A percentile compares a stretch with the other conserved stretches of the same genome.
Evolutionary conservation across 2,329 filamentous ascomycete species (phyloP).

Genomic region (Lasiodiplodia hormozganensis): DNA sequence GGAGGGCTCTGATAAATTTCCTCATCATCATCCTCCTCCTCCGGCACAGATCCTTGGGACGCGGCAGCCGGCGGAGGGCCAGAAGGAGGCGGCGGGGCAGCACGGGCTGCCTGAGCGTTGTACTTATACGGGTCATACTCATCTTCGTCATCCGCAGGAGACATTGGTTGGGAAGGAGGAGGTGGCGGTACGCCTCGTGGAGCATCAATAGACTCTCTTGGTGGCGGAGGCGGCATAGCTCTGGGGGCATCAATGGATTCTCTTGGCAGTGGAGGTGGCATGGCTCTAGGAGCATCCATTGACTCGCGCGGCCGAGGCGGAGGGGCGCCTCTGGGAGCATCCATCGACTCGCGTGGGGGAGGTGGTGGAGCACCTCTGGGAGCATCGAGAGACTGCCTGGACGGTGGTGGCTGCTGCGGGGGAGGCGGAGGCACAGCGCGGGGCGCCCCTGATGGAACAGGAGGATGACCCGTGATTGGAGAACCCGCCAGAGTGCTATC

Average conservation of each 20-base stretch:
- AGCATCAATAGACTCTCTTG: slow-evolving; percentile 48
- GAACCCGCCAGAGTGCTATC: slow-evolving; percentile 63
- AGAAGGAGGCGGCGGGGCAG: slow-evolving; percentile 42
- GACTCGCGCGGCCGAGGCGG: slow-evolving; percentile 71
- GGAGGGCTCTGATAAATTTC: slow-evolving; percentile 45
- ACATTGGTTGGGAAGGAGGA: slow-evolving; percentile 59
- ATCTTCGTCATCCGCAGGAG: slow-evolving; percentile 57
- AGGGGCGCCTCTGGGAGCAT: slow-evolving; percentile 52
- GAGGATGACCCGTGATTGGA: slow-evolving; percentile 43
- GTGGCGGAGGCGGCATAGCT: slow-evolving; percentile 70
- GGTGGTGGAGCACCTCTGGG: slow-evolving; percentile 75
- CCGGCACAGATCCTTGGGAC: slow-evolving; percentile 31
- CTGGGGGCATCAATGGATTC: slow-evolving; percentile 75
- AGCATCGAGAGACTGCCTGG: slow-evolving; percentile 71
- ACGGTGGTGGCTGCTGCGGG: slow-evolving; percentile 57
- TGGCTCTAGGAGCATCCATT: slow-evolving; percentile 72
- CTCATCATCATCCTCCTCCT: slow-evolving; percentile 42
- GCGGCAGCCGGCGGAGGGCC: slow-evolving; percentile 44
- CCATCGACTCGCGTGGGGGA: slow-evolving; percentile 53
- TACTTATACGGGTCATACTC: slow-evolving; percentile 74
- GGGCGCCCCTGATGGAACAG: slow-evolving; percentile 40
- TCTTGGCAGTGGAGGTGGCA: slow-evolving; percentile 70
- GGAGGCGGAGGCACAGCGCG: slow-evolving; percentile 62
- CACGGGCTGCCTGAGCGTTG: slow-evolving; percentile 43
- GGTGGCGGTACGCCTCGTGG: slow-evolving; percentile 61